These are phyloP conservation scores for Colletotrichum acutatum DNA, from an alignment of 2,329 filamentous ascomycete species.

Conservation along the genomic window DNA sequence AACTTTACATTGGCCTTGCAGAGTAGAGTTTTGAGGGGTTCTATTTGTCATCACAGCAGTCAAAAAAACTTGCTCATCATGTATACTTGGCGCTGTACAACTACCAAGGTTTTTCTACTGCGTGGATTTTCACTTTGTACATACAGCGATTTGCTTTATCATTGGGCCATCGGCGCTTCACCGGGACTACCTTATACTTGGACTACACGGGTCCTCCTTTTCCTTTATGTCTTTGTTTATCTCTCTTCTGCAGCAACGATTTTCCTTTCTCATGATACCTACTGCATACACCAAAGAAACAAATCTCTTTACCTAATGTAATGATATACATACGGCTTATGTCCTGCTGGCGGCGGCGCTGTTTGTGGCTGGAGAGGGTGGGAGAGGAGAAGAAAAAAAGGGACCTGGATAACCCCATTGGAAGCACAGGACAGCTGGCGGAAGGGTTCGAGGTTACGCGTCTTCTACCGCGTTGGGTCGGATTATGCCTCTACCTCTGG, in stretches of 20 bases:
- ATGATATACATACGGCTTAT: constrained; percentile 33
- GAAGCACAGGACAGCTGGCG: background rate
- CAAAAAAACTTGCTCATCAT: background rate
- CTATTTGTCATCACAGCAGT: background rate
- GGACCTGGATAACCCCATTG: constrained; percentile 13
- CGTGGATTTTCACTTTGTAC: constrained; percentile 8
- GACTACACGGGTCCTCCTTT: background rate
- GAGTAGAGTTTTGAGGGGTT: background rate
- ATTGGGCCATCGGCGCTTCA: constrained; percentile 16
- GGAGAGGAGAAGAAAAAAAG: background rate
- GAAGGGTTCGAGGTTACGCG: background rate
- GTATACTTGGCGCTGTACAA: constrained; percentile 21
- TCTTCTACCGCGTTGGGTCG: background rate
- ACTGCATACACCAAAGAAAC: constrained; percentile 27
- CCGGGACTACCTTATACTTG: background rate
- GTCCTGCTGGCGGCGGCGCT: constrained; percentile 32
- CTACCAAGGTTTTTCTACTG: constrained; percentile 1
- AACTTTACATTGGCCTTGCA: background rate
- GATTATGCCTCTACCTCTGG: background rate
- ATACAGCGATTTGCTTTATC: constrained; percentile 14
- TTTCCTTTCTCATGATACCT: constrained; percentile 25
- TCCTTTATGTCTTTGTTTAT: background rate
- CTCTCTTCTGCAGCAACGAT: constrained; percentile 7
- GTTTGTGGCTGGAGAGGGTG: constrained; percentile 19
- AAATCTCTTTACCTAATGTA: constrained; percentile 35